phyloP scores from a whole-genome alignment of 768 basidiomycete genomes.

The Tylopilus balloui region DNA sequence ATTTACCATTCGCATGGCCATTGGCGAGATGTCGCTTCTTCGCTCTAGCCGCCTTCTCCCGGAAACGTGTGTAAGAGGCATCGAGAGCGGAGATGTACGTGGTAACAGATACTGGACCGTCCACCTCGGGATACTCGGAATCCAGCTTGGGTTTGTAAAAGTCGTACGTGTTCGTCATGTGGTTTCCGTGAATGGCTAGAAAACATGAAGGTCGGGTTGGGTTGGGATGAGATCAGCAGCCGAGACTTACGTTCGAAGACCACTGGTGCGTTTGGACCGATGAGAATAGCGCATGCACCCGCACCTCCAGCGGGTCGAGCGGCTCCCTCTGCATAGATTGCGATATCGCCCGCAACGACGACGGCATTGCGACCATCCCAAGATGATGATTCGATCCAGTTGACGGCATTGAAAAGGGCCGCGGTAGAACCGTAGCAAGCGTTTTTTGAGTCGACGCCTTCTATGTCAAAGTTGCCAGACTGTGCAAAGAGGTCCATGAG shows the following conservation, averaged over 20 bases:
- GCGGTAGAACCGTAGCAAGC: constrained; percentile 99
- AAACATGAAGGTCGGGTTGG: constrained; percentile 12
- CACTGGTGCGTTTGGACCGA: constrained; percentile 94
- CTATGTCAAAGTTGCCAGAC: constrained; percentile 92
- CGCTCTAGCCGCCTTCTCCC: constrained; percentile 70
- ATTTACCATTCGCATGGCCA: constrained; percentile 32
- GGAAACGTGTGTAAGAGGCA: constrained; percentile 79
- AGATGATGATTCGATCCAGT: constrained; percentile 94
- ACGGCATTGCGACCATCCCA: constrained; percentile 99
- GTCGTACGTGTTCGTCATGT: constrained; percentile 98
- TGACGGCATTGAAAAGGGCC: constrained; percentile 96
- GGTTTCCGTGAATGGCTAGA: constrained; percentile 88
- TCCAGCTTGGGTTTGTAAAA: constrained; percentile 98
- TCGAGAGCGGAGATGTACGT: constrained; percentile 95
- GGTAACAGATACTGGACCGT: constrained; percentile 93
- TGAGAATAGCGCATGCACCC: constrained; percentile 89
- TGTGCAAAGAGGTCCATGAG: constrained; percentile 97
- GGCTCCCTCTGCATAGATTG: constrained; percentile 93
- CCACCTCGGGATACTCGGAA: constrained; percentile 94
- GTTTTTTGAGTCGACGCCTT: constrained; percentile 99
- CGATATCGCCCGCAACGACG: constrained; percentile 95
- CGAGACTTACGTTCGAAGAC: constrained; percentile 83
- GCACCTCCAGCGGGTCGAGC: constrained; percentile 97
- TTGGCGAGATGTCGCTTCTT: constrained; percentile 43
- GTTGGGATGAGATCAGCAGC: neutral